phyloP scores from a whole-genome alignment of 208 protist genomes.

The Trypanosoma cruzi region DNA sequence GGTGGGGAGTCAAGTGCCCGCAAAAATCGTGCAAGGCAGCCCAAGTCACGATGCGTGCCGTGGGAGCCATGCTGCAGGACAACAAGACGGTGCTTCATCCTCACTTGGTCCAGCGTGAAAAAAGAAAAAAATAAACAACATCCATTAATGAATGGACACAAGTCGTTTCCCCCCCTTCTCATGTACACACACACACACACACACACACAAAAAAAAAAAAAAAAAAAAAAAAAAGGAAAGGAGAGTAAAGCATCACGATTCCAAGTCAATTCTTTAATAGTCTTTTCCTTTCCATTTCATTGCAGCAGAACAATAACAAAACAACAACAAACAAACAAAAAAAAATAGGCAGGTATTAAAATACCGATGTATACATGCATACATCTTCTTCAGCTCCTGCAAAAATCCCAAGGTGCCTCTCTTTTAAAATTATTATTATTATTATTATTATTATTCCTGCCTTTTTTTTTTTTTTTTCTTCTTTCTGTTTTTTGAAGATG shows the following conservation, averaged over 20 bases:
- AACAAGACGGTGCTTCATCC: conserved; percentile 35
- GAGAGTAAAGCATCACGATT: neutral
- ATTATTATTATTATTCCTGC: no score
- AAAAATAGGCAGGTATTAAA: neutral
- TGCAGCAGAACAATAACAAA: neutral
- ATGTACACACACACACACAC: neutral
- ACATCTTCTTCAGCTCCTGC: no score
- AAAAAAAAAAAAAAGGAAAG: conserved; percentile 1
- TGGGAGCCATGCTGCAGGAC: conserved; percentile 73
- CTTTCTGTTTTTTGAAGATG: no score
- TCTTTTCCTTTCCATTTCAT: neutral
- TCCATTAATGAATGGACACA: neutral
- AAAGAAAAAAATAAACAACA: neutral
- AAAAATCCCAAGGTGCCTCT: no score
- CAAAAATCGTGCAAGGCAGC: conserved; percentile 28
- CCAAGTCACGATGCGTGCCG: conserved; percentile 41
- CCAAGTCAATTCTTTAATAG: neutral
- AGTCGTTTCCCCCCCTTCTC: neutral
- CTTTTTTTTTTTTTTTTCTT: no score
- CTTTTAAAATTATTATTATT: no score
- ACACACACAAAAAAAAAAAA: neutral
- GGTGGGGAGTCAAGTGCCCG: conserved; percentile 1
- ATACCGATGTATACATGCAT: neutral
- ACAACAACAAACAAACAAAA: neutral
- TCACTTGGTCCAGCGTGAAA: neutral